phyloP scores from a whole-genome alignment of 805 yeast genomes.

The Metschnikowia shivogae region DNA sequence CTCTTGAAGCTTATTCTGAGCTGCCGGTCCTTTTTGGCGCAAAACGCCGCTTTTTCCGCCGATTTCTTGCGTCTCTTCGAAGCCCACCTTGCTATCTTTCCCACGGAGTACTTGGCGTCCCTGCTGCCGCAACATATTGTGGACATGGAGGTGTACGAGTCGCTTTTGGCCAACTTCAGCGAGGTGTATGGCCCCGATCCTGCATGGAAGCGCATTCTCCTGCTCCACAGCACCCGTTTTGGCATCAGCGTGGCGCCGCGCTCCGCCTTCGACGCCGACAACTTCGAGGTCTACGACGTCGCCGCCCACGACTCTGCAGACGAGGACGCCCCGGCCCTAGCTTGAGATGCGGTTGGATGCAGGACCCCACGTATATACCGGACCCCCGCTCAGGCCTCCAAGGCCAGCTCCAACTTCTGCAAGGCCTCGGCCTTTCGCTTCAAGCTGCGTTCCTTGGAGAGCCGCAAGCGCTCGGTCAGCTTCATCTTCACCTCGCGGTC shows the following conservation, averaged over 20 bases:
- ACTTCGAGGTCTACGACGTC: conserved; percentile 25
- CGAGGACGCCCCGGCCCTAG: conserved; percentile 28
- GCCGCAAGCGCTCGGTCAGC: conserved; percentile 7
- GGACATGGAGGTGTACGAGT: conserved; percentile 17
- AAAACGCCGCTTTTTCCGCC: conserved; percentile 22
- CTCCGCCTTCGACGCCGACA: conserved; percentile 11
- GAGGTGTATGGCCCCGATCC: conserved; percentile 8
- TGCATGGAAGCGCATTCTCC: conserved; percentile 17
- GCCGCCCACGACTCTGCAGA: conserved; percentile 21
- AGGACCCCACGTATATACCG: not conserved
- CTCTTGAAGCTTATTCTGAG: conserved; percentile 42
- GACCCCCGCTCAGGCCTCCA: not conserved
- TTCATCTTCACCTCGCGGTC: conserved; percentile 22
- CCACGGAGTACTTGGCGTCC: conserved; percentile 37
- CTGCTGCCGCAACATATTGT: conserved; percentile 16
- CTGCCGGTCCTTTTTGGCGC: conserved; percentile 20
- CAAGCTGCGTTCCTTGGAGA: conserved; percentile 11
- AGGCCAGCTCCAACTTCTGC: conserved; percentile 3
- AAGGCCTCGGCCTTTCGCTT: conserved; percentile 13
- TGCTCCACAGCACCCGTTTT: conserved; percentile 6
- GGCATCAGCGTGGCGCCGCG: not conserved
- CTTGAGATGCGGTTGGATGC: not conserved
- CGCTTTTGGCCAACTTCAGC: conserved; percentile 20
- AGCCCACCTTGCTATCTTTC: conserved; percentile 37
- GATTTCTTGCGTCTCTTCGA: conserved; percentile 29